These are phyloP conservation scores for Hibiscus mutabilis DNA, from an alignment of 345 rosid genomes.

Conservation along the genomic window DNA sequence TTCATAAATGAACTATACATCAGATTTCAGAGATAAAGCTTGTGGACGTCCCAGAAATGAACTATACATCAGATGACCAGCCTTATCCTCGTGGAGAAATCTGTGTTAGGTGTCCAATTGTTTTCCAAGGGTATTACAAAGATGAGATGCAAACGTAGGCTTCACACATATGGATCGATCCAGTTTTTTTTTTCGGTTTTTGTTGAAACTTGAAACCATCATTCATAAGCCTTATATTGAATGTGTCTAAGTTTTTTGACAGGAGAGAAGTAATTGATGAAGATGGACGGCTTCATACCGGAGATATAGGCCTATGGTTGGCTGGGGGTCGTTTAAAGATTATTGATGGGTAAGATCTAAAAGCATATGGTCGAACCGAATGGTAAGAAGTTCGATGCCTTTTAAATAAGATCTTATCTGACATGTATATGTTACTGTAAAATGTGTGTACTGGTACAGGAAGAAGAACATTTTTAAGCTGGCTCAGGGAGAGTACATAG, in stretches of 20 bases:
- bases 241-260: conserved; percentile 20
- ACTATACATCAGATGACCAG: conserved; percentile 76
- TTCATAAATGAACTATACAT: too few relatives aligned
- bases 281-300: conserved; percentile 96
- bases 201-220: conserved; percentile 6
- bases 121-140: conserved; percentile 81
- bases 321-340: conserved; percentile 92
- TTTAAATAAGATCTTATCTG: too few relatives aligned
- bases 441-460: conserved; percentile 33
- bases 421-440: not conserved
- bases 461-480: conserved; percentile 97
- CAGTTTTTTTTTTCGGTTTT: too few relatives aligned
- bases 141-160: conserved; percentile 90
- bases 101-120: conserved; percentile 88
- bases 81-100: conserved; percentile 96
- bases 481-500: conserved; percentile 99
- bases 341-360: conserved; percentile 61
- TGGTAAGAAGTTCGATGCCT: not conserved
- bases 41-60: conserved; percentile 94
- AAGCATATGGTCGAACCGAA: not conserved
- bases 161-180: not conserved
- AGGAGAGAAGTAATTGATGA: conserved; percentile 90
- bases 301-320: conserved; percentile 88
- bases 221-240: not conserved
- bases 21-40: conserved; percentile 99